Base-by-base conservation (phyloP, 768 basidiomycete species). In the Boletus tomentosulus region DNA sequence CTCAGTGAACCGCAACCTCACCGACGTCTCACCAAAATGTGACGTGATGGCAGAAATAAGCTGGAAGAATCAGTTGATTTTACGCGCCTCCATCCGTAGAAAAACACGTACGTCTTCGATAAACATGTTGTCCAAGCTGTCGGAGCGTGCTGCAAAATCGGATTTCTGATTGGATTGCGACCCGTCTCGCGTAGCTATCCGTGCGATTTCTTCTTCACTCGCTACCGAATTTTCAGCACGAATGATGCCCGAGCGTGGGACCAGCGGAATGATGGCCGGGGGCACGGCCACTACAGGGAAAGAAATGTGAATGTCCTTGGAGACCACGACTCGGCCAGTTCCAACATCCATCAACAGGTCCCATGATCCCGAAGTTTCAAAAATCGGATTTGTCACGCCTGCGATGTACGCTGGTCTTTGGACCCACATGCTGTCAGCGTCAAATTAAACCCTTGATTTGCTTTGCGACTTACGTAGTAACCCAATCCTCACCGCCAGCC, bases 301-400 rank as follows among this genome's bases (percentile, higher is more conserved):
- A 12, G 75, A 81, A 9, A 67, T 60, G 57, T 82, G 80, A 39
- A 98, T 89, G 58, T 98, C 90, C 67, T 86, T 95, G 37, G 90
- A 85, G 13, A 98, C 86, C 3, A 85, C 85, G 54, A 99, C 90
- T 35, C 83, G 85, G 10, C 92, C 92, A 0, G 85, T 83, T 46
- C 91, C 87, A 57, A 98, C 85, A 66, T 98, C 93, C 68, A 96
- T 89, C 38, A 98, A 76, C 8, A 99, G 75, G 69, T 99, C 97
- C 97, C 97, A 99, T 12, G 82, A 79, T 0, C 86, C 83, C 0
- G 87, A 81, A 1, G 87, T 77, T 63, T 96, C 92, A 71, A 98
- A 98, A 44, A 98, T 93, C 2, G 95, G 97, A 63, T 99, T 99
- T 1, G 92, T 95, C 3, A 98, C 96, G 1, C 97, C 97, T 10